Evolutionary conservation across 306 rosid species (phyloP), one percentile per base, ranked within the genome.

Genomic region (Herpetospermum pedunculosum): DNA sequence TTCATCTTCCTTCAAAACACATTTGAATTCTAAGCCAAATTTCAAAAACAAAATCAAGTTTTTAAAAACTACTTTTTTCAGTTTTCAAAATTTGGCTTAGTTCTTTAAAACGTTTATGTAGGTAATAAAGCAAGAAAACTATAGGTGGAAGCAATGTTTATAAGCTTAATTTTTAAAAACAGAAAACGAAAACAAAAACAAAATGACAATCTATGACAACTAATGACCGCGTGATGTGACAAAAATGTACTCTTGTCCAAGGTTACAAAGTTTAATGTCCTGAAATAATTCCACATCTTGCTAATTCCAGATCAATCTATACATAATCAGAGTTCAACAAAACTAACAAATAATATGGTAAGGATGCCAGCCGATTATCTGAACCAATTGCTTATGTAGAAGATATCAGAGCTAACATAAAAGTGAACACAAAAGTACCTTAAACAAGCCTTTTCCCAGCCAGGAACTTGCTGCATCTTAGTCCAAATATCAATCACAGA

Each of bases 401-500:
- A 37, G 26, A 63, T 35, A 34, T n/a, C 47, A 15, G 19, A 29
- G 37, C 46, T 68, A 50, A 50, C 55, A 64, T 16, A 6, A 32
- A 6, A 47, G 41, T 4, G 53, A 29, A 14, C 0, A 38, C 18
- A 54, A 16, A 21, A 26, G 16, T 67, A 92, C 98, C 98, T 84
- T 75, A 90, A 70, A 77, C 52, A 70, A 63, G 72, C 77, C n/a
- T 52, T 87, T 82, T 62, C 47, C 96, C 98, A 86, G 70, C 75
- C 78, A 69, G 92, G 84, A 35, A 32, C 49, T 70, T 81, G 83
- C 81, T 92, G 98, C 92, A 92, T 87, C 87, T 83, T 88, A 58
- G 90, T 92, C 96, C 96, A 90, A 49, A 90, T 80, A 75, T 88
- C 96, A 47, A 92, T 60, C 28, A 84, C 87, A 1, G 90, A 84